Conservation (phyloP, 1,284 basidiomycete species). For the Prillingera fragicola region DNA sequence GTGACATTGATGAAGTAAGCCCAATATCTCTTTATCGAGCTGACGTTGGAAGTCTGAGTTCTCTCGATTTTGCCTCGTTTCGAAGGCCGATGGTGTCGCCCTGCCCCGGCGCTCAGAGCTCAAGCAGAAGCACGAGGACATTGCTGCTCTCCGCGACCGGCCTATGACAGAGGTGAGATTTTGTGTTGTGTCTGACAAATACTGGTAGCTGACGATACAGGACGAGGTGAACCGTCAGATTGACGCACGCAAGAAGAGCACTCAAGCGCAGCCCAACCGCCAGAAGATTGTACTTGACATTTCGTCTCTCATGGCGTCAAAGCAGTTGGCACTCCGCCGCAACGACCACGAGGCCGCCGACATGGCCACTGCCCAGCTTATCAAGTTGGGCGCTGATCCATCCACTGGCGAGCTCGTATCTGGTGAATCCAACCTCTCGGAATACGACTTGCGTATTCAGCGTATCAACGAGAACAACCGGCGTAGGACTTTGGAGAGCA, state of each 20-base stretch:
- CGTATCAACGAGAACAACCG: constrained; percentile 84
- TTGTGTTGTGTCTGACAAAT: constrained; percentile 1
- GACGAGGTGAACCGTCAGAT: constrained; percentile 66
- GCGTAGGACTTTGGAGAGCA: constrained; percentile 68
- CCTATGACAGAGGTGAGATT: constrained; percentile 66
- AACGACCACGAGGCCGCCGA: constrained; percentile 60
- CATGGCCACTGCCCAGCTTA: constrained; percentile 59
- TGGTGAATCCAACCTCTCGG: constrained; percentile 41
- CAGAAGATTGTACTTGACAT: constrained; percentile 56
- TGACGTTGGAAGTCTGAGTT: constrained; percentile 61
- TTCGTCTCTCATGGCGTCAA: constrained; percentile 52
- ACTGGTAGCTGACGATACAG: constrained; percentile 50
- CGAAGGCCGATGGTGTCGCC: constrained; percentile 56
- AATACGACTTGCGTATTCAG: constrained; percentile 58
- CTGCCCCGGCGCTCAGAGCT: constrained; percentile 62
- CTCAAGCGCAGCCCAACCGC: constrained; percentile 50
- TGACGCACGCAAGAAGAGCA: constrained; percentile 42
- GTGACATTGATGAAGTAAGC: constrained; percentile 57
- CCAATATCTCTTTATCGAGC: constrained; percentile 3
- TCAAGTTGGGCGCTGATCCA: constrained; percentile 51
- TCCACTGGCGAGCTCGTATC: constrained; percentile 27
- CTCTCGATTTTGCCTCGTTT: constrained; percentile 55
- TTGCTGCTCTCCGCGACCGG: constrained; percentile 57
- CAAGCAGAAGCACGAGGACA: constrained; percentile 60
- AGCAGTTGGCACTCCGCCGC: constrained; percentile 64